Base-by-base conservation (phyloP, 441 rosid species). In the Populus hybrid region DNA sequence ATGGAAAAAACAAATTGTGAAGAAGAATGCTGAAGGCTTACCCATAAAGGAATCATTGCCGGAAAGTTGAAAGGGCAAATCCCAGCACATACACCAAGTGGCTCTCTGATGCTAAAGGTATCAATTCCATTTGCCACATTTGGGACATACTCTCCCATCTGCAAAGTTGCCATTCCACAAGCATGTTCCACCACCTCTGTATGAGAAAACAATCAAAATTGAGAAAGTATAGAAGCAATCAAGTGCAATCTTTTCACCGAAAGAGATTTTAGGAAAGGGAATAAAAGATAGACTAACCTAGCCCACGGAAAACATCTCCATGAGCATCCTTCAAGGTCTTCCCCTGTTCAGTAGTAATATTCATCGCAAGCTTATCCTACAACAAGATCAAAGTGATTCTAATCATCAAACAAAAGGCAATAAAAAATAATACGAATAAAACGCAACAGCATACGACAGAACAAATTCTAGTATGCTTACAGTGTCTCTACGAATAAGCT, bases 11-110 rank as follows among this genome's bases (percentile, higher is more conserved):
- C 7, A 29, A 71, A 24, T 50, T 24, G 35, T 66, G 20, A 66
- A 78, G 45, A 83, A 35, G 81, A 73, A 10, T 24, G 18, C n/a
- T 21, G 76, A 69, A 67, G 73, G 76, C 76, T 69, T 85, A 93
- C 99, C 99, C 99, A 94, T 83, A 94, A 88, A 45, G 99, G 99
- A 83, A 94, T 94, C 99, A 94, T 93, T 26, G 99, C 99, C 18
- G 99, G 98, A 77, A 94, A 94, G 88, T 95, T 95, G 87, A 93
- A 95, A 63, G 99, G 98, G 73, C 98, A 95, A 75, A 95, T 92
- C 63, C 98, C 99, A 66, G 99, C 99, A 83, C 98, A 94, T 56
- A 95, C 94, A 72, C 98, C 99, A 28, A 95, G 91, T 8, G 99
- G 98, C 85, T 92, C 99, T 82, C 98, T 89, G 64, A 92, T 36